A percentile compares a stretch with the other conserved stretches of the same genome.
These are phyloP conservation scores for Aspergillaceae sp. DNA, from an alignment of 2,329 filamentous ascomycete genomes.

Conservation along the genomic window DNA sequence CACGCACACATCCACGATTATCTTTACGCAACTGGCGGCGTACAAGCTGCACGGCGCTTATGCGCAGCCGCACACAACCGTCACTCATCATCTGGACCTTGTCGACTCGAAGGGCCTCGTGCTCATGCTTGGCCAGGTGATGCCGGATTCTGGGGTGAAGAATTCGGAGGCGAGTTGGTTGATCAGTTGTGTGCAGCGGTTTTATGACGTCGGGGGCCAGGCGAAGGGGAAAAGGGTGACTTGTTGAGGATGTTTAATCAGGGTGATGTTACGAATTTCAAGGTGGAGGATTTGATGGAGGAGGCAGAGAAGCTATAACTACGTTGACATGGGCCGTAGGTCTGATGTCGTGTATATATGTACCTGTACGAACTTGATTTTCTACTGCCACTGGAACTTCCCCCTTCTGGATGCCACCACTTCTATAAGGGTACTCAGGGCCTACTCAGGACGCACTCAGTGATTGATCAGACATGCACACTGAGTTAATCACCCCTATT, in stretches of 20 bases:
- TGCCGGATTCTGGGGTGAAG: slow-evolving; percentile 65
- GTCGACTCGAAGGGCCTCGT: slow-evolving; percentile 66
- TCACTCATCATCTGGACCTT: slow-evolving; percentile 85
- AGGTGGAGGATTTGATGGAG: slow-evolving; percentile 73
- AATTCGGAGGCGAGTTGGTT: slow-evolving; percentile 82
- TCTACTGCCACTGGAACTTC: too few relatives aligned
- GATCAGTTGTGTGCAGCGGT: slow-evolving; percentile 86
- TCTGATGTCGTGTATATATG: background rate
- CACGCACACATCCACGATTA: slow-evolving; percentile 60
- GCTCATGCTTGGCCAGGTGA: slow-evolving; percentile 73
- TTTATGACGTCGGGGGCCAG: slow-evolving; percentile 61
- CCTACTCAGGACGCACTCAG: too few relatives aligned
- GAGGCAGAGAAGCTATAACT: slow-evolving; percentile 71
- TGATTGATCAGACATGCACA: too few relatives aligned
- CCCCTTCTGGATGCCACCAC: too few relatives aligned
- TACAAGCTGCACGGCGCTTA: slow-evolving; percentile 87
- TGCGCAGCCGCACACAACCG: slow-evolving; percentile 82
- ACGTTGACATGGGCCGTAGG: background rate
- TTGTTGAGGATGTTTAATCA: slow-evolving; percentile 73
- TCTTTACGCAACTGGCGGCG: slow-evolving; percentile 90
- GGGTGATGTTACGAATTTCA: slow-evolving; percentile 67
- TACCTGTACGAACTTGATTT: background rate
- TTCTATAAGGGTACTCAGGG: too few relatives aligned
- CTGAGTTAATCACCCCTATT: too few relatives aligned
- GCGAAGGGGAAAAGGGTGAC: slow-evolving; percentile 54